These are phyloP conservation scores for Hypoxylon lenormandii DNA, from an alignment of 495 filamentous ascomycete genomes.

Conservation along the genomic window DNA sequence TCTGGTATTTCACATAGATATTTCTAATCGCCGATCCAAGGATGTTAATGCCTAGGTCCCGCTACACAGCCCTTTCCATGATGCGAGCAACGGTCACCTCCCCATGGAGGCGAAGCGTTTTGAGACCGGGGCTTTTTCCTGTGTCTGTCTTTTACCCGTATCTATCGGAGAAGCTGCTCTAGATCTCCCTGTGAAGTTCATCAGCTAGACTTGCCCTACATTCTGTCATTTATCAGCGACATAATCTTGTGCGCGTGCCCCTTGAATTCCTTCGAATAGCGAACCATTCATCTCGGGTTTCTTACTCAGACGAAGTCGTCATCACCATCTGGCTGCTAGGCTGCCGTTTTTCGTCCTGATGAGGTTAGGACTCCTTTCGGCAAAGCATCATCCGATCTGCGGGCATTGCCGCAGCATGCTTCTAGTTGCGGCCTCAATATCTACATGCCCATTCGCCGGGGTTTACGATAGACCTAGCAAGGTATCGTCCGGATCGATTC, in stretches of 20 bases:
- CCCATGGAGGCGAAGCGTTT: too few relatives aligned
- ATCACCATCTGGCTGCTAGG: neutral
- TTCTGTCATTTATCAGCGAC: too few relatives aligned
- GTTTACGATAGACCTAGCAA: constrained; percentile 7
- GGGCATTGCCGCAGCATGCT: constrained; percentile 11
- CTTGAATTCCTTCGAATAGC: neutral
- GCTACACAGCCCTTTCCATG: too few relatives aligned
- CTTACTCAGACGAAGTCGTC: neutral
- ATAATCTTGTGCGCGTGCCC: too few relatives aligned
- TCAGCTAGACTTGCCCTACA: too few relatives aligned
- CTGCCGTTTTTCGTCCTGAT: neutral
- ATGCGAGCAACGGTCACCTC: too few relatives aligned
- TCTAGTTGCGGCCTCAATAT: constrained; percentile 5
- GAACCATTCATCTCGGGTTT: neutral
- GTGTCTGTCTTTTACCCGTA: too few relatives aligned
- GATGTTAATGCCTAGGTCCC: too few relatives aligned
- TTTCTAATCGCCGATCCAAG: too few relatives aligned
- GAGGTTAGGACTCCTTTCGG: neutral
- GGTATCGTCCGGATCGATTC: neutral
- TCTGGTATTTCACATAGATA: neutral
- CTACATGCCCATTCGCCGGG: constrained; percentile 8
- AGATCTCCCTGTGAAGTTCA: too few relatives aligned
- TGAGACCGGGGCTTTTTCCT: too few relatives aligned
- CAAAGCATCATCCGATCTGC: constrained; percentile 9
- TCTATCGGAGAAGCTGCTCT: too few relatives aligned